Conservation (phyloP, 2,329 filamentous ascomycete species). For the Alternaria sp. region DNA sequence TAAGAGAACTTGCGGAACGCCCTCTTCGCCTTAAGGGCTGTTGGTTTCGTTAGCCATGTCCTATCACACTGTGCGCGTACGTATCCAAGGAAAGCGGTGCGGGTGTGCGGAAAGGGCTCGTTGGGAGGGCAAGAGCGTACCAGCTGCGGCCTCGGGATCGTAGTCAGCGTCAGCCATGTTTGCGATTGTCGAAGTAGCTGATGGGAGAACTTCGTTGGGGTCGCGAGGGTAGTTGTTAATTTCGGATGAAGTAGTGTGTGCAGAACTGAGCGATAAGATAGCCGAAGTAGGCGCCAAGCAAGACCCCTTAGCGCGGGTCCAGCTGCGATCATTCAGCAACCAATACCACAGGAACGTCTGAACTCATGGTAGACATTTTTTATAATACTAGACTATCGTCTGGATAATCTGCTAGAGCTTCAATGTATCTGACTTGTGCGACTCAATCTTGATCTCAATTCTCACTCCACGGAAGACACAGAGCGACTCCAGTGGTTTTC, state of each 20-base stretch:
- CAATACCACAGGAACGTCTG: conserved; percentile 2
- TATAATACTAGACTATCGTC: not conserved
- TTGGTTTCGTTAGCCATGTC: conserved; percentile 39
- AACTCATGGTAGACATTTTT: not conserved
- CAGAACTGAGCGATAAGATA: too few species aligned
- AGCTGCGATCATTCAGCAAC: not conserved
- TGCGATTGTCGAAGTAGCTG: conserved; percentile 61
- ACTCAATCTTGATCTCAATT: accelerated
- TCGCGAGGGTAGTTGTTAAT: conserved; percentile 42
- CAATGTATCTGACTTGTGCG: too few species aligned
- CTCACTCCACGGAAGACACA: not conserved
- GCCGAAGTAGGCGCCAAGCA: conserved; percentile 12
- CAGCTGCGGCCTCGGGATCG: conserved; percentile 71
- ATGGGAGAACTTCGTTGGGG: conserved; percentile 51
- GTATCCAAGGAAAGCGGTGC: conserved; percentile 10
- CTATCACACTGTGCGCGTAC: conserved; percentile 20
- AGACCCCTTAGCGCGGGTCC: conserved; percentile 19
- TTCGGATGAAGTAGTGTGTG: too few species aligned
- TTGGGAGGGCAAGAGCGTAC: conserved; percentile 56
- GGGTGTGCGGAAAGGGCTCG: conserved; percentile 22
- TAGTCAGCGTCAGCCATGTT: conserved; percentile 91
- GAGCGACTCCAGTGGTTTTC: not conserved
- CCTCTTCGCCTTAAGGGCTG: conserved; percentile 99
- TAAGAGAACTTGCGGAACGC: conserved; percentile 99
- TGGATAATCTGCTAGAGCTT: too few species aligned